These are phyloP conservation scores for Calycina marina DNA, from an alignment of 2,329 filamentous ascomycete species.

Conservation along the genomic window DNA sequence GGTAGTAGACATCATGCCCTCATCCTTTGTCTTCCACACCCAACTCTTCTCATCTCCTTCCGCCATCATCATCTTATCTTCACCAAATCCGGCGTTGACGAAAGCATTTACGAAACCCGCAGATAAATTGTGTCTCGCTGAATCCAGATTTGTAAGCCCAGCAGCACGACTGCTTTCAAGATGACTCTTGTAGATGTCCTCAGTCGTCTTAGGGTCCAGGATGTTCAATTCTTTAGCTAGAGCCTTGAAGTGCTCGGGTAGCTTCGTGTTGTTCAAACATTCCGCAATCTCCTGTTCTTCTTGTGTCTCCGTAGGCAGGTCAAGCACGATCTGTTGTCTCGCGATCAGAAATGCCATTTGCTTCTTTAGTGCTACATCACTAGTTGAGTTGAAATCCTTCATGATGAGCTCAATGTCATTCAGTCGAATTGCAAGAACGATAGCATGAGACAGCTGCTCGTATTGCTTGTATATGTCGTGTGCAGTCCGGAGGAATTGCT, in stretches of 20 bases:
- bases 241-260: slow-evolving; percentile 86
- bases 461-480: slow-evolving; percentile 90
- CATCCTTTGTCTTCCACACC: slow-evolving; percentile 99
- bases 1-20: slow-evolving; percentile 92
- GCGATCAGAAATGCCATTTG: slow-evolving; percentile 90
- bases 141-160: slow-evolving; percentile 88
- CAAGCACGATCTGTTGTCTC: slow-evolving; percentile 76
- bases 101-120: slow-evolving; percentile 96
- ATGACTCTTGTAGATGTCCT: slow-evolving; percentile 99
- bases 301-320: slow-evolving; percentile 45
- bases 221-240: slow-evolving; percentile 95
- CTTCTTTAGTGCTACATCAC: slow-evolving; percentile 72
- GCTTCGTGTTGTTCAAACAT: slow-evolving; percentile 72
- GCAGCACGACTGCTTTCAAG: slow-evolving; percentile 88
- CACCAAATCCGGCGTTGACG: slow-evolving; percentile 86
- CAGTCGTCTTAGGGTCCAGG: slow-evolving; percentile 86
- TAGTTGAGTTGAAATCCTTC: slow-evolving; percentile 64
- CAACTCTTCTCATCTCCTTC: slow-evolving; percentile 80
- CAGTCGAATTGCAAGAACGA: slow-evolving; percentile 83
- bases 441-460: slow-evolving; percentile 84
- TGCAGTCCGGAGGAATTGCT: slow-evolving; percentile 82
- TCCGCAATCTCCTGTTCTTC: slow-evolving; percentile 66
- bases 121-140: slow-evolving; percentile 86
- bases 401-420: slow-evolving; percentile 77
- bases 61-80: slow-evolving; percentile 95